A percentile compares a stretch with the other conserved stretches of the same genome.
phyloP scores from a whole-genome alignment of 495 filamentous ascomycete genomes.

The Sabuloglossum arenarium region DNA sequence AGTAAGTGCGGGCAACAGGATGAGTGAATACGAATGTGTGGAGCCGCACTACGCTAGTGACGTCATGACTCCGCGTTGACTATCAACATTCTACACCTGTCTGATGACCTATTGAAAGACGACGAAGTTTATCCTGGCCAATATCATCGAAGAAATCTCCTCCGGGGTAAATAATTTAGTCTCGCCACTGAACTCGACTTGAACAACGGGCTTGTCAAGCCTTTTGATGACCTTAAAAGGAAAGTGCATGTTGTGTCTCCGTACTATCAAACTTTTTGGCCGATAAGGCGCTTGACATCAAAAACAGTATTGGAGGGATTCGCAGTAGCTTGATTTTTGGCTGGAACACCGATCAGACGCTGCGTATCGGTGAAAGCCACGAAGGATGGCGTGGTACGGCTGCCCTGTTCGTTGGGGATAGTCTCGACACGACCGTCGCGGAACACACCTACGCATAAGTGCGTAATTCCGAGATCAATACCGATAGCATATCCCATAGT shows the following conservation, averaged over 20 bases:
- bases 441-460: constrained; percentile 97
- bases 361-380: constrained; percentile 97
- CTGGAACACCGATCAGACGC: constrained; percentile 94
- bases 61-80: too few relatives aligned
- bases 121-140: constrained; percentile 86
- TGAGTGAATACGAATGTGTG: too few relatives aligned
- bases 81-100: too few relatives aligned
- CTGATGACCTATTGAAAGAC: too few relatives aligned
- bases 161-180: constrained; percentile 24
- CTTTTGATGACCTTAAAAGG: constrained; percentile 26
- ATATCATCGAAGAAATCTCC: constrained; percentile 30
- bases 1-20: too few relatives aligned
- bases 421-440: constrained; percentile 68
- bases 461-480: constrained; percentile 90
- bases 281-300: constrained; percentile 88
- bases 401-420: constrained; percentile 97
- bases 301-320: constrained; percentile 96
- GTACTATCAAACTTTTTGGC: constrained; percentile 23
- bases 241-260: constrained; percentile 28
- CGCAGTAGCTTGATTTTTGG: constrained; percentile 99
- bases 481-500: constrained; percentile 21
- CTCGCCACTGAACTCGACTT: constrained; percentile 27
- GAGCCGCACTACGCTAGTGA: too few relatives aligned
- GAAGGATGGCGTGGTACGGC: constrained; percentile 93
- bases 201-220: constrained; percentile 22